A percentile compares a stretch with the other conserved stretches of the same genome.
Conservation (phyloP, 257 asterid genomes). For the Plectranthus barbatus region DNA sequence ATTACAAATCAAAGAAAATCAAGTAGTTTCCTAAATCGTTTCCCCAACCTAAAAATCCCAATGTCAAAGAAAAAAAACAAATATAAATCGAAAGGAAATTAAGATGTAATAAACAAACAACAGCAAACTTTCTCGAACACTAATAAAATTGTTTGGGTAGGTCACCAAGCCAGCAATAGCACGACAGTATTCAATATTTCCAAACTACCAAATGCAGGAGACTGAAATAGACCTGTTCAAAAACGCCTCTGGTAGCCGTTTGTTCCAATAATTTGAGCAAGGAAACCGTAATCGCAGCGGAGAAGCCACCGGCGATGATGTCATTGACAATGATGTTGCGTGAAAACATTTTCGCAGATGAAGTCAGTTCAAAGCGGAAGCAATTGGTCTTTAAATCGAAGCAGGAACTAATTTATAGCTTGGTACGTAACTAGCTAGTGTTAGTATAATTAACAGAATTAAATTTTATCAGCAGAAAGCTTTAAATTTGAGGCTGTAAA, state of each 20-base stretch:
- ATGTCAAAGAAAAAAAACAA: background rate
- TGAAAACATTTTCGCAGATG: slow-evolving; percentile 34
- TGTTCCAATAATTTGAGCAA: slow-evolving; percentile 44
- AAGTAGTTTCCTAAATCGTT: background rate
- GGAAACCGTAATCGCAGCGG: slow-evolving; percentile 37
- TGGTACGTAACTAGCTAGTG: too few relatives aligned
- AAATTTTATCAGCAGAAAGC: too few relatives aligned
- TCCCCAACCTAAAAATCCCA: background rate
- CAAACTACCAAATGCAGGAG: background rate
- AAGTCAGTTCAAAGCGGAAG: slow-evolving; percentile 18
- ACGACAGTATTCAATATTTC: background rate
- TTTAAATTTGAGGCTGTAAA: too few relatives aligned
- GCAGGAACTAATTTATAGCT: background rate
- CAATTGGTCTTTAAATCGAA: background rate
- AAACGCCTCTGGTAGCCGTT: slow-evolving; percentile 41
- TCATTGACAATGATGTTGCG: slow-evolving; percentile 25
- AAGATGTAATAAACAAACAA: background rate
- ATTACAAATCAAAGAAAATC: background rate
- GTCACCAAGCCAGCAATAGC: background rate
- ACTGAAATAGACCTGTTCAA: slow-evolving; percentile 42
- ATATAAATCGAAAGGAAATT: background rate
- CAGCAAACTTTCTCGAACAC: background rate
- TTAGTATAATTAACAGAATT: too few relatives aligned
- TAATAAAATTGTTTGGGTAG: too few relatives aligned
- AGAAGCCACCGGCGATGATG: slow-evolving; percentile 37